Conservation (phyloP, 2,329 filamentous ascomycete genomes). For the Hymenoscyphus fraxineus region DNA sequence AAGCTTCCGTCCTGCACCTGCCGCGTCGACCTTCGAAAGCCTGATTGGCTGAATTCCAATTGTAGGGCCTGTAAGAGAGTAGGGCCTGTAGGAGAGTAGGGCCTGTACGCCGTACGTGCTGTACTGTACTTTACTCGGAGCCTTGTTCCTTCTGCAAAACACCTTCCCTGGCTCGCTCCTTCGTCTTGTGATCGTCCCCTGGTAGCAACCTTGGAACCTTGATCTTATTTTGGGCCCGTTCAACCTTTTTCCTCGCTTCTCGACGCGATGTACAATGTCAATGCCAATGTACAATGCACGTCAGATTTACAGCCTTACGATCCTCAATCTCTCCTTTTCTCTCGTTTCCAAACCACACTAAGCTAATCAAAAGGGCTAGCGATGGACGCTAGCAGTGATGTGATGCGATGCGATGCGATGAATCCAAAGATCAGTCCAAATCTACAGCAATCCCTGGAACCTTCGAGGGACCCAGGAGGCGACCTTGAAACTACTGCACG, state of each 20-base stretch:
- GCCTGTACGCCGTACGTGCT: too few relatives aligned
- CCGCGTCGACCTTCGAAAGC: too few relatives aligned
- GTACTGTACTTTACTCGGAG: too few relatives aligned
- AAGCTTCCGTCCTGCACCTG: too few relatives aligned
- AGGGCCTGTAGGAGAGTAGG: too few relatives aligned
- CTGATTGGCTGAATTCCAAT: too few relatives aligned
- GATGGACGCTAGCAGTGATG: background rate
- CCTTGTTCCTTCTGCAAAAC: too few relatives aligned
- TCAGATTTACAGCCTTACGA: slow-evolving; percentile 1
- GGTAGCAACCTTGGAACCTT: background rate
- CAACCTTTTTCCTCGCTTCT: background rate
- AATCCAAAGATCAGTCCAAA: background rate
- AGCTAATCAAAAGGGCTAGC: background rate
- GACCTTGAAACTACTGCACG: background rate
- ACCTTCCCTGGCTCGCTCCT: too few relatives aligned
- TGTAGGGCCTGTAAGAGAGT: too few relatives aligned
- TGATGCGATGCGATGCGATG: background rate
- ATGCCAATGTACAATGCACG: background rate
- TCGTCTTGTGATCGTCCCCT: too few relatives aligned
- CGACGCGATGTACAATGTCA: background rate
- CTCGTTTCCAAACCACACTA: background rate
- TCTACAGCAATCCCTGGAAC: background rate
- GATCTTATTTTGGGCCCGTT: background rate
- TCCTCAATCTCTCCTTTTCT: background rate
- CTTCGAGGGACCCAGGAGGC: background rate